Evolutionary conservation across 768 basidiomycete species (phyloP).

Genomic region (Termitomyces sp.): DNA sequence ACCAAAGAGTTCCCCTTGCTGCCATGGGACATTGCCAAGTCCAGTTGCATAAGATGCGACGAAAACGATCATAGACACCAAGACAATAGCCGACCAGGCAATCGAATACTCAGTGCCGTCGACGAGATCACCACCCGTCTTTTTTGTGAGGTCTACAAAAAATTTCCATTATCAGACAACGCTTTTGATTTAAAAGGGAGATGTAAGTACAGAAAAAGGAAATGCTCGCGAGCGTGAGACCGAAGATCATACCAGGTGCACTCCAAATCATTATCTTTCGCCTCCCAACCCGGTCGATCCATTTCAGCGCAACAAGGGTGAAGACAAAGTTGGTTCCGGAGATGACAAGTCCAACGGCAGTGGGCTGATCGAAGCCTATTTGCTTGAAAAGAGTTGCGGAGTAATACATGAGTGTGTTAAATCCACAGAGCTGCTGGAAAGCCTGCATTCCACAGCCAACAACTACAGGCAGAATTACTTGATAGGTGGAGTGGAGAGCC

Average conservation of each 20-base stretch:
- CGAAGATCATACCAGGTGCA: constrained; percentile 17
- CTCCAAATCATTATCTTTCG: constrained; percentile 18
- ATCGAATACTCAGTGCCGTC: constrained; percentile 38
- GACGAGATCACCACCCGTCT: constrained; percentile 55
- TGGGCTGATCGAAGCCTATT: constrained; percentile 80
- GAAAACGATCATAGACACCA: constrained; percentile 80
- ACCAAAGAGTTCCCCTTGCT: constrained; percentile 79
- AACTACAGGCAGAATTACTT: constrained; percentile 30
- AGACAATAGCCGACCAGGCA: constrained; percentile 61
- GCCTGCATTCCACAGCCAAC: constrained; percentile 79
- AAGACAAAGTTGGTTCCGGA: constrained; percentile 34
- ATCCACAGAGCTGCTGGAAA: constrained; percentile 79
- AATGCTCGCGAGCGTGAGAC: constrained; percentile 15
- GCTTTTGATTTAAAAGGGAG: neutral
- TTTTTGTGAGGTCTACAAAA: constrained; percentile 12
- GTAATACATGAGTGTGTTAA: constrained; percentile 73
- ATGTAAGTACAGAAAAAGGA: constrained; percentile 14
- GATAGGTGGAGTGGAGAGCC: neutral
- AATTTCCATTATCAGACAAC: neutral
- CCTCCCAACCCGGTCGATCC: constrained; percentile 15
- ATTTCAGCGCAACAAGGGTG: constrained; percentile 7
- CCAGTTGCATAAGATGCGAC: constrained; percentile 80
- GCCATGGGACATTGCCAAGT: constrained; percentile 81
- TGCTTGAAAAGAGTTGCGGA: constrained; percentile 75
- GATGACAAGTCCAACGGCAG: constrained; percentile 74